A percentile compares a stretch with the other conserved stretches of the same genome.
Conservation (phyloP, 352 stramenopile genomes). For the Elongisporangium anandrum region DNA sequence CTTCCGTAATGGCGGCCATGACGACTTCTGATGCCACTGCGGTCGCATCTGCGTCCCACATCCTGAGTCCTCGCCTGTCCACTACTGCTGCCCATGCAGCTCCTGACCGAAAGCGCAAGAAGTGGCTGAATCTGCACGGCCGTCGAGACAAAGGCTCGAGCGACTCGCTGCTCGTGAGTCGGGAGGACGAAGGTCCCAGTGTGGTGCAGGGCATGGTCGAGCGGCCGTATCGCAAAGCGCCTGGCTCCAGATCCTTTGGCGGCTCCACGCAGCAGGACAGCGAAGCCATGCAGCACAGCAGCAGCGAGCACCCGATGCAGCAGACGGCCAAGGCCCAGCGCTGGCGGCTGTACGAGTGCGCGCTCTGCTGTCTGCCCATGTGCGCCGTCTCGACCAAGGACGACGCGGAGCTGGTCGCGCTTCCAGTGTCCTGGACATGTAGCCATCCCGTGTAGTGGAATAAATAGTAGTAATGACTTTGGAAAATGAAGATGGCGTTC, state of each 20-base stretch:
- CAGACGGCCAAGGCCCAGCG: neutral
- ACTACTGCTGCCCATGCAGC: neutral
- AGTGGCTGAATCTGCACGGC: neutral
- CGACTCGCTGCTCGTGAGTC: neutral
- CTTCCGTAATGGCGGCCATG: slow-evolving; percentile 21
- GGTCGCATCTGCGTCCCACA: neutral
- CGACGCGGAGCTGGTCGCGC: slow-evolving; percentile 13
- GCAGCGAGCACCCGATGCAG: slow-evolving; percentile 25
- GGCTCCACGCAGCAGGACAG: neutral
- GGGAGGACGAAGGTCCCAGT: neutral
- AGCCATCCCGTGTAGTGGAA: neutral
- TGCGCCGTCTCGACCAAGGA: slow-evolving; percentile 15
- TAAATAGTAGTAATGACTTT: too few species aligned
- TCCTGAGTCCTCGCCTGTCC: neutral
- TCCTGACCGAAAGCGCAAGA: slow-evolving; percentile 3
- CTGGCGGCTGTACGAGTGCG: slow-evolving; percentile 39
- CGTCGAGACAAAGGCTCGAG: neutral
- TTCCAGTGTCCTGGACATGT: slow-evolving; percentile 12
- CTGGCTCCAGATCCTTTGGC: neutral
- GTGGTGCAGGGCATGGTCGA: neutral
- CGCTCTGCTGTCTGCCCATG: slow-evolving; percentile 34
- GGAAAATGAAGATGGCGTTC: neutral
- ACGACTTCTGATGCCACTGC: neutral
- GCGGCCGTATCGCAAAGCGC: neutral
- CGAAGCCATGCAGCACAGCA: slow-evolving; percentile 5